Conservation (phyloP, 2,329 filamentous ascomycete species). For the Chaetomium sp. region DNA sequence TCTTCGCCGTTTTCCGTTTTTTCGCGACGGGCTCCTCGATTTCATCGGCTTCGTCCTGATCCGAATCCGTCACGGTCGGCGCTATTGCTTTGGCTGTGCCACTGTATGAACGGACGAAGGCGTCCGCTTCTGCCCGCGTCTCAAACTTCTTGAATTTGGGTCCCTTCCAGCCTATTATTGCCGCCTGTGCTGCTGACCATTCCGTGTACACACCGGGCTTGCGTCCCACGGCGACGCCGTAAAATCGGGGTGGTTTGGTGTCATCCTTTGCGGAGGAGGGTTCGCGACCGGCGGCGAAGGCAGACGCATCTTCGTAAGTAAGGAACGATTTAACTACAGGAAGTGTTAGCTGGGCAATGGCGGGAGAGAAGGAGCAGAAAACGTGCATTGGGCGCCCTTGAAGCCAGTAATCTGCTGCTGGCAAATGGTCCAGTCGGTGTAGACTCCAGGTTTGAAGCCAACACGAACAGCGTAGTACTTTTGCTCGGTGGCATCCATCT, state of each 20-base stretch:
- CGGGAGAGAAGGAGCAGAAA: neutral
- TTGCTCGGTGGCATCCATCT: conserved; percentile 24
- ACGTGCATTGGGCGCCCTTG: conserved; percentile 68
- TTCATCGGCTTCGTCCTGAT: conserved; percentile 31
- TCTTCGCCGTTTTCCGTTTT: conserved; percentile 37
- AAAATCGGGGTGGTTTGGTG: conserved; percentile 54
- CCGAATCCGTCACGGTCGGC: conserved; percentile 41
- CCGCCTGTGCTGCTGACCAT: conserved; percentile 70
- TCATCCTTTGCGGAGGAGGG: conserved; percentile 43
- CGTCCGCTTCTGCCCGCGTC: conserved; percentile 71
- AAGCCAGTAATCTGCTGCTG: conserved; percentile 62
- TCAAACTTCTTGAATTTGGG: conserved; percentile 71
- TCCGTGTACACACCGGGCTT: conserved; percentile 62
- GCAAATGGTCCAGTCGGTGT: conserved; percentile 63
- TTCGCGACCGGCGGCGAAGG: conserved; percentile 68
- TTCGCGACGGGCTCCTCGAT: conserved; percentile 46
- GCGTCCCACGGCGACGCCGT: conserved; percentile 63
- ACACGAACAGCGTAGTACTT: conserved; percentile 67
- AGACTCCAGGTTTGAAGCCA: conserved; percentile 62
- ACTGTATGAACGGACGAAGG: conserved; percentile 65
- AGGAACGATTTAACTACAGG: conserved; percentile 78
- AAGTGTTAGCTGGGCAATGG: conserved; percentile 4
- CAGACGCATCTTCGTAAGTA: conserved; percentile 72
- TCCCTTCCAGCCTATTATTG: conserved; percentile 73
- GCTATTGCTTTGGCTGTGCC: conserved; percentile 49